phyloP scores from a whole-genome alignment of 2,329 filamentous ascomycete species.

The Penicillium freii region DNA sequence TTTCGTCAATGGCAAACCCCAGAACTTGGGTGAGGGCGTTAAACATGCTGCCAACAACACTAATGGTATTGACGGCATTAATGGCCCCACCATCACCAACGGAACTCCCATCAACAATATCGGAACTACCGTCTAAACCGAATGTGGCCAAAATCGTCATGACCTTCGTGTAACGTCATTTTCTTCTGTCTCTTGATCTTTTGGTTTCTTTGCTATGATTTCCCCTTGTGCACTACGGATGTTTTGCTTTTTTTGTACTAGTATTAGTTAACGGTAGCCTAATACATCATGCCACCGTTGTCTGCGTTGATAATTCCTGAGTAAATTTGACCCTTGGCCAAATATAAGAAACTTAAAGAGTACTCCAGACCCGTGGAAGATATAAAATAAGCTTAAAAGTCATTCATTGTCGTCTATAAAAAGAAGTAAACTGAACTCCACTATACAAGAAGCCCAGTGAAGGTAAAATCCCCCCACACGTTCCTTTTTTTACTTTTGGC shows the following conservation, averaged over 20 bases:
- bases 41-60: slow-evolving; percentile 10
- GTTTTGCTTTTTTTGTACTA: slow-evolving; percentile 16
- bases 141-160: background rate
- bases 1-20: slow-evolving; percentile 27
- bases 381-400: slow-evolving; percentile 10
- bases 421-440: slow-evolving; percentile 14
- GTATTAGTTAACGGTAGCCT: slow-evolving; percentile 22
- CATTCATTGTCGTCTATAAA: slow-evolving; percentile 26
- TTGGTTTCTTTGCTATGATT: slow-evolving; percentile 21
- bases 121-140: background rate
- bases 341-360: background rate
- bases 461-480: slow-evolving; percentile 2
- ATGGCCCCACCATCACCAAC: background rate
- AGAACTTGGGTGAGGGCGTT: slow-evolving; percentile 5
- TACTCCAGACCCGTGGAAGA: background rate
- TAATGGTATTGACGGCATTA: background rate
- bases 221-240: slow-evolving; percentile 21
- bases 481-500: background rate
- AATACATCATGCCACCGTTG: slow-evolving; percentile 25
- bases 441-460: slow-evolving; percentile 13
- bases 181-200: background rate
- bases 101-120: background rate
- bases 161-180: slow-evolving; percentile 5
- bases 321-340: background rate
- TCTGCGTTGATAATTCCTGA: slow-evolving; percentile 4